Evolutionary conservation across 139 green algal genomes (phyloP).

Genomic region (Asterochloris sp.): DNA sequence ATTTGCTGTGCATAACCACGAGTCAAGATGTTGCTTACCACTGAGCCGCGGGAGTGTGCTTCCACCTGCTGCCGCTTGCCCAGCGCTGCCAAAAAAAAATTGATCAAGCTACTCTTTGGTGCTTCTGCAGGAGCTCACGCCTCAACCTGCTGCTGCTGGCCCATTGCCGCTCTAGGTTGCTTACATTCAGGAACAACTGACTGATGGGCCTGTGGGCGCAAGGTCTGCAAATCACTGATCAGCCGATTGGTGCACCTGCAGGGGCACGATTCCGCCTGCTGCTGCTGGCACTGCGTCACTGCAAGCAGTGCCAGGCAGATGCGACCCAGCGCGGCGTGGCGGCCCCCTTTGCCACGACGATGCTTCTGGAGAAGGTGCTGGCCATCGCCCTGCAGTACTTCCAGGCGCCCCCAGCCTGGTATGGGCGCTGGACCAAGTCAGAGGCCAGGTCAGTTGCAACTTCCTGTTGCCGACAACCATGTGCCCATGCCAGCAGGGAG

Average conservation of each 20-base stretch:
- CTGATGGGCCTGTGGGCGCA: neutral
- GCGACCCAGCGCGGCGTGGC: neutral
- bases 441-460: constrained; percentile 10
- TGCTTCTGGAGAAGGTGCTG: constrained; percentile 37
- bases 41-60: too few species aligned
- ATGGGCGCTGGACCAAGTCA: constrained; percentile 18
- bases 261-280: constrained; percentile 11
- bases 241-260: neutral
- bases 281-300: constrained; percentile 16
- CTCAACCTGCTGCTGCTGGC: neutral
- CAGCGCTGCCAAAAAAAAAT: too few species aligned
- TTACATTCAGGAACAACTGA: neutral
- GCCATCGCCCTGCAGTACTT: constrained; percentile 32
- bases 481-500: too few species aligned
- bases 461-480: too few species aligned
- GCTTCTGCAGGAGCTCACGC: too few species aligned
- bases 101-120: too few species aligned
- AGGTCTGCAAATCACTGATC: neutral
- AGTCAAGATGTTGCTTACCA: too few species aligned
- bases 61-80: too few species aligned
- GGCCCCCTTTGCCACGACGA: neutral
- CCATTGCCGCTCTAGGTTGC: neutral
- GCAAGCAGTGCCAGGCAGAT: constrained; percentile 29
- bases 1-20: too few species aligned
- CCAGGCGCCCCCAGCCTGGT: constrained; percentile 25